Percentiles rank a stretch among this genome's conserved stretches.
These are phyloP conservation scores for Paramecium octaurelia DNA, from an alignment of 73 alveolate genomes.

Conservation along the genomic window DNA sequence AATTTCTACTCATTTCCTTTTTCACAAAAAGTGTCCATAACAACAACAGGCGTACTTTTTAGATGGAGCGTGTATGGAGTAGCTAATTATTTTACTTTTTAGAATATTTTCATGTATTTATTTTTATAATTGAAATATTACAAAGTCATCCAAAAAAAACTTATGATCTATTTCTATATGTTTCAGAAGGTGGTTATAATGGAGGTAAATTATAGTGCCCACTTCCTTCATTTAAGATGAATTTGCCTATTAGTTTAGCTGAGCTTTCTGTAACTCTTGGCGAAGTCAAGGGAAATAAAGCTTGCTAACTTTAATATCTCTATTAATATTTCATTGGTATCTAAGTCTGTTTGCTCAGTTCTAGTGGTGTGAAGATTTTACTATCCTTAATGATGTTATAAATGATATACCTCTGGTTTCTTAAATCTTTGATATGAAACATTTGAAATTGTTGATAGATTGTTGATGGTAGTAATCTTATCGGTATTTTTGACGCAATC, in stretches of 20 bases:
- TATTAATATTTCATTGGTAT: not conserved
- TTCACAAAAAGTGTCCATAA: not conserved
- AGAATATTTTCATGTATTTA: not conserved
- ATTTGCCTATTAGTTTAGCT: not conserved
- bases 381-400: not conserved
- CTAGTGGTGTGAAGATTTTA: not conserved
- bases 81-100: not conserved
- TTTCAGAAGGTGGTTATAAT: not conserved
- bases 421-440: not conserved
- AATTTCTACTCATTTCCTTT: not conserved
- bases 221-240: not conserved
- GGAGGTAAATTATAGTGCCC: not conserved
- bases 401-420: not conserved
- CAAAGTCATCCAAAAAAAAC: constrained; percentile 18
- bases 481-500: not conserved
- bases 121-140: not conserved
- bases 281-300: not conserved
- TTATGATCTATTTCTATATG: constrained; percentile 3
- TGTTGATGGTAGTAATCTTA: not conserved
- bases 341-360: not conserved
- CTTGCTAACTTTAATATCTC: not conserved
- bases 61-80: not conserved
- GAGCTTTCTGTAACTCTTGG: constrained; percentile 2
- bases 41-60: not conserved
- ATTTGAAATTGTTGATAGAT: not conserved